Conservation (phyloP, 164 flowering plant genomes). For the Stephania yunnanensis region DNA sequence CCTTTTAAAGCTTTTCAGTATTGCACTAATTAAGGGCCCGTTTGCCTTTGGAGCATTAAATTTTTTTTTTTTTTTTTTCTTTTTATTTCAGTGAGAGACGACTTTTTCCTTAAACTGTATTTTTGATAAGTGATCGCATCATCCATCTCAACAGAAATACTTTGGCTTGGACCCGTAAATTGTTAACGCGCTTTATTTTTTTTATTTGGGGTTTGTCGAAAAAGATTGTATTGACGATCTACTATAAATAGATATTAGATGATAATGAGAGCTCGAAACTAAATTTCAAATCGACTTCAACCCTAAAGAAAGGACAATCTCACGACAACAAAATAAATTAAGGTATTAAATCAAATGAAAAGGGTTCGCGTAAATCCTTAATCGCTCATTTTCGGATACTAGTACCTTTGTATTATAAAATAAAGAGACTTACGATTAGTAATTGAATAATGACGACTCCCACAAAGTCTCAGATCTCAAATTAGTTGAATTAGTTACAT, state of each 20-base stretch:
- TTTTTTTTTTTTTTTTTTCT: not conserved
- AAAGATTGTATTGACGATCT: too few species aligned
- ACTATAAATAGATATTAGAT: not conserved
- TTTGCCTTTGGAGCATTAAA: too few species aligned
- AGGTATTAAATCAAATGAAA: not conserved
- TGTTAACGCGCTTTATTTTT: not conserved
- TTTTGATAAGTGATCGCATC: too few species aligned
- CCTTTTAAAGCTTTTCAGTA: too few species aligned
- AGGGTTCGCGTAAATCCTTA: not conserved
- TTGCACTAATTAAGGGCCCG: too few species aligned
- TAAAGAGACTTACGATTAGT: not conserved
- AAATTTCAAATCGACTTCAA: too few species aligned
- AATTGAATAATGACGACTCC: not conserved
- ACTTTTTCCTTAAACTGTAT: too few species aligned
- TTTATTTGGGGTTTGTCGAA: too few species aligned
- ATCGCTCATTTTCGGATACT: not conserved
- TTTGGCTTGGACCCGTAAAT: not conserved
- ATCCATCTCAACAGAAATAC: too few species aligned
- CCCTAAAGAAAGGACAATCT: too few species aligned
- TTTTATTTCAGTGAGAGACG: not conserved
- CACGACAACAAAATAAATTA: not conserved
- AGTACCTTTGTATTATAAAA: not conserved
- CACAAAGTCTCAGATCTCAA: too few species aligned
- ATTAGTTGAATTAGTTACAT: too few species aligned
- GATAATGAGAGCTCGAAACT: not conserved